Conservation (phyloP, 75 land plant species). For the Cunninghamia lanceolata region DNA sequence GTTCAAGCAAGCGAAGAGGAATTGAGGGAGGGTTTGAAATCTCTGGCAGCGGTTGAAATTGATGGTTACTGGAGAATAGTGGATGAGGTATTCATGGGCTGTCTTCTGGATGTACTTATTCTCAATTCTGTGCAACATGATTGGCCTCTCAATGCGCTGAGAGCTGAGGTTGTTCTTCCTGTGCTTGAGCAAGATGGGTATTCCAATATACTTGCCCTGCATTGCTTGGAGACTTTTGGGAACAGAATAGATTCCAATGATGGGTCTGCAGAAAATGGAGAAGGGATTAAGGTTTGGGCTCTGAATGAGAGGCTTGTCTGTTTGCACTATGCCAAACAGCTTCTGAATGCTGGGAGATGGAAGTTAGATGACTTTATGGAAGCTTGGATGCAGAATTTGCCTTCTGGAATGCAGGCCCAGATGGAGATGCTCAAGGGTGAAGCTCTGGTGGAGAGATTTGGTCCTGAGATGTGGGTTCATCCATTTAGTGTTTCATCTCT, state of each 20-base stretch:
- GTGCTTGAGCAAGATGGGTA: constrained; percentile 66
- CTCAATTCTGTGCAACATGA: constrained; percentile 60
- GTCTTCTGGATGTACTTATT: constrained; percentile 58
- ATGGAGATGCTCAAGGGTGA: constrained; percentile 91
- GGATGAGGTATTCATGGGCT: constrained; percentile 63
- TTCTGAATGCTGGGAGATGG: constrained; percentile 59
- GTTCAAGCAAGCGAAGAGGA: constrained; percentile 90
- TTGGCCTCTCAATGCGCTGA: constrained; percentile 61
- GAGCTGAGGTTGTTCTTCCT: constrained; percentile 46
- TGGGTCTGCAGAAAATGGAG: not conserved
- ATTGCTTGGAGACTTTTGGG: constrained; percentile 67
- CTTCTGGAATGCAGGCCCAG: constrained; percentile 53
- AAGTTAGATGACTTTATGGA: constrained; percentile 75
- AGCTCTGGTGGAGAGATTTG: constrained; percentile 71
- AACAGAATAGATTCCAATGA: constrained; percentile 15
- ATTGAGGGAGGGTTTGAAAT: constrained; percentile 51
- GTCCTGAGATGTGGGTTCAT: constrained; percentile 70
- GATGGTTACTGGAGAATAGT: constrained; percentile 79
- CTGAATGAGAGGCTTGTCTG: constrained; percentile 75
- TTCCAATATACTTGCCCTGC: constrained; percentile 36
- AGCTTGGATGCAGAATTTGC: constrained; percentile 61
- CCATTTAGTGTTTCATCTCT: constrained; percentile 65
- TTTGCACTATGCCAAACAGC: constrained; percentile 68
- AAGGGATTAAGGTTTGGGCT: constrained; percentile 38
- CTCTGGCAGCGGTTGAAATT: constrained; percentile 81